Conservation (phyloP, 1,284 basidiomycete genomes). For the Ceratobasidium sp. region DNA sequence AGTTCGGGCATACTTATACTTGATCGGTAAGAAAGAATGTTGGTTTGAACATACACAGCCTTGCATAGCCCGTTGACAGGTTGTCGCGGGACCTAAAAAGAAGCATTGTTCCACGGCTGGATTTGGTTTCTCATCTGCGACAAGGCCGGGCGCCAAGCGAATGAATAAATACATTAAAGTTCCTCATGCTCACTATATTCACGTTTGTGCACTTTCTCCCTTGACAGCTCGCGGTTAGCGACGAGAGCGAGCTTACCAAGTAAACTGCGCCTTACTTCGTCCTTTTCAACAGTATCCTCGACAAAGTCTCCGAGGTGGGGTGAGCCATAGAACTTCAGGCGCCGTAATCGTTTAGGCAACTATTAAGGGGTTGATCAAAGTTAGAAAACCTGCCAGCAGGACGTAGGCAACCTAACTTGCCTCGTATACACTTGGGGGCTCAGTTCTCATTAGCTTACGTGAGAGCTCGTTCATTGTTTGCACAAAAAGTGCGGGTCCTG, state of each 20-base stretch:
- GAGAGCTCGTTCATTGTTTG: conserved; percentile 6
- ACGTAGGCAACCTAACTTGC: background rate
- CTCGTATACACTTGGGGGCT: background rate
- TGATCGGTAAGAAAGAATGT: background rate
- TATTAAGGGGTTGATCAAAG: background rate
- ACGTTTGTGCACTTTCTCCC: background rate
- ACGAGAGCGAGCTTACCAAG: conserved; percentile 10
- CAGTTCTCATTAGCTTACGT: background rate
- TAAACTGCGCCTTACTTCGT: background rate
- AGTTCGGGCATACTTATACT: background rate
- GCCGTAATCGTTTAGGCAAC: background rate
- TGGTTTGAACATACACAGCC: background rate
- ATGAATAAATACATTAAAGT: background rate
- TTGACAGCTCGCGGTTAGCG: conserved; percentile 4
- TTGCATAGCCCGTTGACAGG: conserved; percentile 27
- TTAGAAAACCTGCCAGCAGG: background rate
- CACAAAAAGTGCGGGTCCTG: conserved; percentile 22
- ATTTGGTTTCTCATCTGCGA: background rate
- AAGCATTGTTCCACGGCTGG: background rate
- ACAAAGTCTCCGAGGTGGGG: conserved; percentile 4
- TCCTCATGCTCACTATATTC: conserved; percentile 11
- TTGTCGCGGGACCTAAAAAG: no score
- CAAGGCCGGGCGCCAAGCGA: background rate
- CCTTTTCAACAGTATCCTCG: background rate
- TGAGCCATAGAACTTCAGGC: background rate